A percentile compares a stretch with the other conserved stretches of the same genome.
These are phyloP conservation scores for Lathyrus aphaca DNA, from an alignment of 306 rosid species.

Conservation along the genomic window DNA sequence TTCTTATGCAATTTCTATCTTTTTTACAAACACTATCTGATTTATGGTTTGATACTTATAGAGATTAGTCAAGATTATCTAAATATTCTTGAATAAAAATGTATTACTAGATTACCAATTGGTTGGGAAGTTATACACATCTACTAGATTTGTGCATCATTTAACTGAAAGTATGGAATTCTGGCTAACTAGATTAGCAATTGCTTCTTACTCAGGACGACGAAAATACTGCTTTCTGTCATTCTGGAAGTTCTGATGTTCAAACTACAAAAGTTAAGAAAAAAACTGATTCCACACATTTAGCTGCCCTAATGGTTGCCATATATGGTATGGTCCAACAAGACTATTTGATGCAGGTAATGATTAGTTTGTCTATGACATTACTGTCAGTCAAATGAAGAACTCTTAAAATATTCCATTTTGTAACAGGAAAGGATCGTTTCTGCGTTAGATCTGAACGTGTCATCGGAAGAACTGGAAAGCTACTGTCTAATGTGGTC, in stretches of 20 bases:
- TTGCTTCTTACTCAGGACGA: constrained; percentile 46
- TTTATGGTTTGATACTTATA: background rate
- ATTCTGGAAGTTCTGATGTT: constrained; percentile 41
- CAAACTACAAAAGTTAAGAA: constrained; percentile 19
- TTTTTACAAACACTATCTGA: background rate
- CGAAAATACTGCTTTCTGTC: constrained; percentile 42
- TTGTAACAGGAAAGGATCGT: constrained; percentile 69
- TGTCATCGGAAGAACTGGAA: constrained; percentile 66
- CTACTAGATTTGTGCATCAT: constrained; percentile 34
- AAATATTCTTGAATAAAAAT: background rate
- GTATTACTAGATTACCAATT: background rate
- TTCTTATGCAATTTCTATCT: constrained; percentile 14
- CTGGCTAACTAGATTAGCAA: background rate
- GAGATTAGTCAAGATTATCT: constrained; percentile 4
- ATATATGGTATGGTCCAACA: constrained; percentile 68
- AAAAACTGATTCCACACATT: constrained; percentile 46
- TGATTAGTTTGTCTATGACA: constrained; percentile 6
- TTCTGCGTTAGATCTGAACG: constrained; percentile 57
- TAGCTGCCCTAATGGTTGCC: constrained; percentile 58
- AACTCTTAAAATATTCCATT: constrained; percentile 7
- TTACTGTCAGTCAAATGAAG: constrained; percentile 22
- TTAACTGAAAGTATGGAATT: constrained; percentile 12
- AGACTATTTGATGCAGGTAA: constrained; percentile 82
- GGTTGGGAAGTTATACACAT: constrained; percentile 4
- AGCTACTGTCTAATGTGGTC: constrained; percentile 85